Conservation (phyloP, 1,284 basidiomycete genomes). For the Pholiota adiposa region DNA sequence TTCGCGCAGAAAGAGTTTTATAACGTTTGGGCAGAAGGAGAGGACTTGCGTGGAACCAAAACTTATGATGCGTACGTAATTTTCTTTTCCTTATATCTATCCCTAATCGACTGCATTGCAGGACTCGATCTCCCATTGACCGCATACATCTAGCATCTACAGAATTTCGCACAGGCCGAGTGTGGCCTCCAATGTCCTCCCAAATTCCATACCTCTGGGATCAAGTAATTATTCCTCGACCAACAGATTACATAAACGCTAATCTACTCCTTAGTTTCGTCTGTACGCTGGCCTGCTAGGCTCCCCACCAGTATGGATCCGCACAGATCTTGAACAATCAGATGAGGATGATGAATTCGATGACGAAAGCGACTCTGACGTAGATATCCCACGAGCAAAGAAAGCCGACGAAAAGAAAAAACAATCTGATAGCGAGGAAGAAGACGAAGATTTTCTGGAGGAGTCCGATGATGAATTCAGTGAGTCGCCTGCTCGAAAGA, state of each 20-base stretch:
- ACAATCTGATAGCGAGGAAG: background rate
- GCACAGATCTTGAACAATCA: constrained; percentile 23
- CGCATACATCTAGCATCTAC: constrained; percentile 57
- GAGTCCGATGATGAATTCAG: constrained; percentile 16
- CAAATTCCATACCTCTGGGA: constrained; percentile 61
- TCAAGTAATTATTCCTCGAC: constrained; percentile 44
- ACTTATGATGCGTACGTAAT: constrained; percentile 44
- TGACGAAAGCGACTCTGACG: constrained; percentile 11
- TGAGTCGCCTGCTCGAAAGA: background rate
- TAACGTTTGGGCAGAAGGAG: constrained; percentile 66
- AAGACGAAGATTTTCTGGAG: background rate
- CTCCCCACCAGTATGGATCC: constrained; percentile 29
- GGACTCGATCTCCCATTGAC: constrained; percentile 47
- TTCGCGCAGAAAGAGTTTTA: constrained; percentile 53
- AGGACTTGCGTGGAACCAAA: constrained; percentile 36
- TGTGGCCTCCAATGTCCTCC: constrained; percentile 50
- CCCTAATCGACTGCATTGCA: too few species aligned
- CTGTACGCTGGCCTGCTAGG: constrained; percentile 54
- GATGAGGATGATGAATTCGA: constrained; percentile 18
- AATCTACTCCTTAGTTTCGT: constrained; percentile 49
- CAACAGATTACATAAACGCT: background rate
- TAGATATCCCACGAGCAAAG: background rate
- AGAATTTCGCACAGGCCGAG: constrained; percentile 58
- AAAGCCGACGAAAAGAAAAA: background rate
- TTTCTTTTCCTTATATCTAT: background rate